phyloP scores from a whole-genome alignment of 371 early-diverging fungal genomes.

The Apophysomyces ossiformis region DNA sequence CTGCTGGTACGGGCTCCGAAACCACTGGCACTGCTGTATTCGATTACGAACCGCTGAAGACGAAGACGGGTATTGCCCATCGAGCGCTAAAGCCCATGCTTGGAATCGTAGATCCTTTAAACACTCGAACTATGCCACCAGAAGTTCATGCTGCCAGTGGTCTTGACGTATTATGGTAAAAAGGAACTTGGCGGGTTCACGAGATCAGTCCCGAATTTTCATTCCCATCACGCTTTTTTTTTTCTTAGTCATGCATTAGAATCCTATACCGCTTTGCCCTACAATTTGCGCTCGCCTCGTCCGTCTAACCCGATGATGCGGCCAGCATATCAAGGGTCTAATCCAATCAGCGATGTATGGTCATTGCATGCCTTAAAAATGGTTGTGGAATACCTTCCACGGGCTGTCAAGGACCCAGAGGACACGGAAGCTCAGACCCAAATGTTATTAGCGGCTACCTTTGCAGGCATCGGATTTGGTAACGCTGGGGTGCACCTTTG shows the following conservation, averaged over 20 bases:
- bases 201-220: neutral
- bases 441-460: conserved; percentile 91
- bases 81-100: conserved; percentile 86
- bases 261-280: conserved; percentile 91
- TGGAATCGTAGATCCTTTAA: conserved; percentile 89
- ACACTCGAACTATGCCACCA: conserved; percentile 84
- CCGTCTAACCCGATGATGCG: conserved; percentile 83
- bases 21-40: conserved; percentile 93
- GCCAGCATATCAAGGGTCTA: conserved; percentile 92
- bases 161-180: conserved; percentile 83
- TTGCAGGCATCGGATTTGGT: conserved; percentile 94
- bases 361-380: conserved; percentile 81
- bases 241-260: conserved; percentile 78
- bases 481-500: conserved; percentile 89
- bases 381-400: conserved; percentile 81
- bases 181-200: conserved; percentile 5
- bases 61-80: conserved; percentile 92
- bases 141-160: conserved; percentile 88
- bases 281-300: conserved; percentile 77
- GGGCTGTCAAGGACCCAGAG: conserved; percentile 71
- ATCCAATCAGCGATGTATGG: conserved; percentile 93
- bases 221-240: neutral
- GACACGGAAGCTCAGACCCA: conserved; percentile 81
- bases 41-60: conserved; percentile 82
- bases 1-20: conserved; percentile 91